Evolutionary conservation across 768 basidiomycete species (phyloP), one percentile per base, ranked within the genome.

Genomic region (Phanerochaete sordida): DNA sequence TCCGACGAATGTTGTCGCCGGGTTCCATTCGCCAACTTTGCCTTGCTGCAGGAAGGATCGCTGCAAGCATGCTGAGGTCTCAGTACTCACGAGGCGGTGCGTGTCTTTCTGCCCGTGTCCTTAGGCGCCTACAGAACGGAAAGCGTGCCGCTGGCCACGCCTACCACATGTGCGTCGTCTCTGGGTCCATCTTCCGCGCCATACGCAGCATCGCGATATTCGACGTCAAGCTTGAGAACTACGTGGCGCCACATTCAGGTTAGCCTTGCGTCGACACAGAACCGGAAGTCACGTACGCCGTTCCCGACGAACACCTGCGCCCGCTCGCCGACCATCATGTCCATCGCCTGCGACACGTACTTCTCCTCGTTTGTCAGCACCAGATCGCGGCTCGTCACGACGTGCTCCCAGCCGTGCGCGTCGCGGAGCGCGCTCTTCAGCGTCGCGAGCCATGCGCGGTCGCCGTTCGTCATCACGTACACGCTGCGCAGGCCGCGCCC

Each of bases 291-390:
- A 68, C 79, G 65, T 58, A 79, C 80, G 67, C 82, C 82, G 49
- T 84, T 83, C 7, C 81, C 82, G 37, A 82, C 69, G 65, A 84
- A 79, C 26, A 77, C 72, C 56, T 81, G 78, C 5, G 80, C 80
- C 55, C 72, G 69, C 59, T 75, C 68, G 1, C 76, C 80, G 43
- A 82, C 72, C 12, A 76, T 68, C 79, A 84, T 84, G 61, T 84
- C 82, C 37, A 82, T 62, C 47, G 77, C 78, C 64, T 80, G 77
- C 0, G 70, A 70, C n/a, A 79, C 75, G 47, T 73, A 78, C 55
- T 68, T 67, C 65, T 83, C 77, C 62, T 80, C 78, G 66, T 67
- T 68, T 3, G 70, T 75, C 26, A 82, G 52, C 30, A 53, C 61
- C 52, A 84, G 57, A 56, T 83, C 81, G 21, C 70, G 64, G 53